phyloP scores from a whole-genome alignment of 2,329 filamentous ascomycete genomes.

The Botrytis aclada region DNA sequence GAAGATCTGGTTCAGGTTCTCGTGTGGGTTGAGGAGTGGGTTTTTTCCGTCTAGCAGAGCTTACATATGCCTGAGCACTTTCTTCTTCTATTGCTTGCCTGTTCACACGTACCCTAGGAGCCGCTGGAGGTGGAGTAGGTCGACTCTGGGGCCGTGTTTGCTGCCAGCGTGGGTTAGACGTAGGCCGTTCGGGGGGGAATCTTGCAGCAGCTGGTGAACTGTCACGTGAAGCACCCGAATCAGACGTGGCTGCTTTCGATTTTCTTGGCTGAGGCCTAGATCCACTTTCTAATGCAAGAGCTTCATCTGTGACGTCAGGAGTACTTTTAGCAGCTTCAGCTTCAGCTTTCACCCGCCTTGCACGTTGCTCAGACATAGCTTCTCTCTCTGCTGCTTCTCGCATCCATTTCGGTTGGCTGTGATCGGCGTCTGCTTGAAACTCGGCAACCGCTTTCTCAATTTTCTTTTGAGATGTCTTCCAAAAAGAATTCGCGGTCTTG shows the following conservation, averaged over 20 bases:
- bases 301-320: constrained; percentile 62
- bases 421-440: constrained; percentile 69
- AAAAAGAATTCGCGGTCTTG: constrained; percentile 91
- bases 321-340: constrained; percentile 15
- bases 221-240: constrained; percentile 41
- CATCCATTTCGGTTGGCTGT: constrained; percentile 94
- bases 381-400: constrained; percentile 46
- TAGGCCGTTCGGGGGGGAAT: constrained; percentile 43
- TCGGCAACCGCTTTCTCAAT: constrained; percentile 90
- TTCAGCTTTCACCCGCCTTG: constrained; percentile 25
- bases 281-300: constrained; percentile 73
- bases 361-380: constrained; percentile 37
- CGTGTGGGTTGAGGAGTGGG: constrained; percentile 44
- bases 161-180: constrained; percentile 58
- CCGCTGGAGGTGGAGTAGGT: constrained; percentile 36
- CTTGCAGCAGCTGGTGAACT: constrained; percentile 50
- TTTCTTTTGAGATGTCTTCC: constrained; percentile 92
- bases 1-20: constrained; percentile 57
- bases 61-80: constrained; percentile 79
- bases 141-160: constrained; percentile 39
- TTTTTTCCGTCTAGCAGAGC: constrained; percentile 77
- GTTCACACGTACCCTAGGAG: constrained; percentile 61
- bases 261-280: constrained; percentile 50
- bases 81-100: constrained; percentile 77
- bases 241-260: constrained; percentile 31